phyloP scores from a whole-genome alignment of 208 protist genomes.

The Wallacemonas collosoma region DNA sequence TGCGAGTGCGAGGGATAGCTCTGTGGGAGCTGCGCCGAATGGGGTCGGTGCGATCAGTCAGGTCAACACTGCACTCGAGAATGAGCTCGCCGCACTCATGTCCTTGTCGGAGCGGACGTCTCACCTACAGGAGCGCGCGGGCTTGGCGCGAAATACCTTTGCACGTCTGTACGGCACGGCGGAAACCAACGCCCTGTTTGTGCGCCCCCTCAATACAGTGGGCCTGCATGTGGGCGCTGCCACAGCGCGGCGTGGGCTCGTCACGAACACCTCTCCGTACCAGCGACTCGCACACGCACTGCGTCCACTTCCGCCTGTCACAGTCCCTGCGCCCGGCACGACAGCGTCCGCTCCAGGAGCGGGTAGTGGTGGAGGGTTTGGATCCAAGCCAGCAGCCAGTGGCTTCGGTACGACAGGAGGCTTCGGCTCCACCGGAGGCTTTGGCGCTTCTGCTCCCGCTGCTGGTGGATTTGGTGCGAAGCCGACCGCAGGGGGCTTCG shows the following conservation, averaged over 20 bases:
- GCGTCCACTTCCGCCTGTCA: constrained; percentile 22
- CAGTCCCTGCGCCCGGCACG: not conserved
- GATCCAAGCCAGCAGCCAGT: constrained; percentile 1
- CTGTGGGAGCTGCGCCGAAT: constrained; percentile 15
- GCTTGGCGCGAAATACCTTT: constrained; percentile 60
- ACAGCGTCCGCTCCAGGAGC: no score
- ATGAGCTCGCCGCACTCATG: constrained; percentile 63
- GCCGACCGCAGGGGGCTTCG: constrained; percentile 14
- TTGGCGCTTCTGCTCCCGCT: constrained; percentile 16
- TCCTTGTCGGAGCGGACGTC: constrained; percentile 56
- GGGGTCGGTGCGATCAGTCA: constrained; percentile 42
- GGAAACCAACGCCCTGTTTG: constrained; percentile 72
- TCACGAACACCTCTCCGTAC: constrained; percentile 2
- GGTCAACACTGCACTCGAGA: constrained; percentile 66
- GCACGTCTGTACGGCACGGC: constrained; percentile 63
- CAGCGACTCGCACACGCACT: constrained; percentile 34
- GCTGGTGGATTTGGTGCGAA: constrained; percentile 24
- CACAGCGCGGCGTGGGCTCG: constrained; percentile 15
- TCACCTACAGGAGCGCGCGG: constrained; percentile 54
- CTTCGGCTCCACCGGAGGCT: constrained; percentile 18
- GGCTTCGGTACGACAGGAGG: constrained; percentile 16
- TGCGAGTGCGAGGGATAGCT: constrained; percentile 7
- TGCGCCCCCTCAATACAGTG: constrained; percentile 20
- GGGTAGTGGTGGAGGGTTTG: constrained; percentile 9
- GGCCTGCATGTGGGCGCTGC: constrained; percentile 18